Percentiles rank a stretch among this genome's conserved stretches.
These are phyloP conservation scores for Dactylellina cionopaga DNA, from an alignment of 2,329 filamentous ascomycete genomes.

Conservation along the genomic window DNA sequence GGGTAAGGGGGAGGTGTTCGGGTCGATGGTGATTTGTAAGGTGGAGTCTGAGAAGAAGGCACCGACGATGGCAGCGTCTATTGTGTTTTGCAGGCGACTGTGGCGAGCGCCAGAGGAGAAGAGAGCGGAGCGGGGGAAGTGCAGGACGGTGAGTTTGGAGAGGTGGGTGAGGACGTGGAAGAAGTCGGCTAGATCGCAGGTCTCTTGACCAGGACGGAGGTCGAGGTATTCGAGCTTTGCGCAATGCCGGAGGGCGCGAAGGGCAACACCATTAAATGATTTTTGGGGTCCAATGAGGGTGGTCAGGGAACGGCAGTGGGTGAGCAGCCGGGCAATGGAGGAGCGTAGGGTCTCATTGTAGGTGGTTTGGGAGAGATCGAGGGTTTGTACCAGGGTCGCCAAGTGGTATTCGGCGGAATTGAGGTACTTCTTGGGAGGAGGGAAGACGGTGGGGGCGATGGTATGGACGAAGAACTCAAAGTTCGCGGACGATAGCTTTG, in stretches of 20 bases:
- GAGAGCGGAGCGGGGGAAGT: constrained; percentile 53
- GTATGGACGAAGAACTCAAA: constrained; percentile 54
- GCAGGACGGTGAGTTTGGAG: constrained; percentile 53
- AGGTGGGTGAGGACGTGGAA: constrained; percentile 54
- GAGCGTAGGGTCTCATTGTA: constrained; percentile 54
- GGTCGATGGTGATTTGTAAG: constrained; percentile 3
- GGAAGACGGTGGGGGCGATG: constrained; percentile 53
- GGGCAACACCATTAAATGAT: constrained; percentile 40
- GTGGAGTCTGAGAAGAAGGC: neutral
- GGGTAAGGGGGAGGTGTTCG: constrained; percentile 2
- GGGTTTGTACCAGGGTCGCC: constrained; percentile 49
- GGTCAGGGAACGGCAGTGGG: constrained; percentile 53
- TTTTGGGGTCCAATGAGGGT: constrained; percentile 30
- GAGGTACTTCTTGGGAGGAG: constrained; percentile 23
- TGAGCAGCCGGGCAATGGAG: constrained; percentile 54
- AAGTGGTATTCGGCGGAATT: constrained; percentile 49
- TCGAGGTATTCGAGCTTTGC: constrained; percentile 52
- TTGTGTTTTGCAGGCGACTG: constrained; percentile 14
- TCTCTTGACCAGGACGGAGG: constrained; percentile 54
- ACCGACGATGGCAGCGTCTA: constrained; percentile 48
- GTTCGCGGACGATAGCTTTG: constrained; percentile 55
- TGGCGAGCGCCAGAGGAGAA: constrained; percentile 17
- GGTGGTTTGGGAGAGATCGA: constrained; percentile 55
- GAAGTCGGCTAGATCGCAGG: constrained; percentile 54
- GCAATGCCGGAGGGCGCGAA: constrained; percentile 41